Base-by-base conservation (phyloP, 1,284 basidiomycete species). In the Grifola frondosa region DNA sequence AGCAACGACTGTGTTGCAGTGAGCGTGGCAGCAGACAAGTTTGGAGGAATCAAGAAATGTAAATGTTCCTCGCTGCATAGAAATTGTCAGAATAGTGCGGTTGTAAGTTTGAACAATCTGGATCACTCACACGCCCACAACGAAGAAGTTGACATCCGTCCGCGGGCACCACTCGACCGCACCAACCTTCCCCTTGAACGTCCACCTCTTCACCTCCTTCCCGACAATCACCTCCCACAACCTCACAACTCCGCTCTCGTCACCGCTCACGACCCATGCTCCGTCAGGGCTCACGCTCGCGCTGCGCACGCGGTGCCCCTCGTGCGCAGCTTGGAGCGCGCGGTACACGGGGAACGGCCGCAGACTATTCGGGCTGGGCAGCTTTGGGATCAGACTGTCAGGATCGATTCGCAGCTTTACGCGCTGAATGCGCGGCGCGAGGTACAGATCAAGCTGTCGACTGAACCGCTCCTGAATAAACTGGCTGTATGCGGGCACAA, bases 191-290 rank as follows among this genome's bases (percentile, higher is more conserved):
- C 78, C 73, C 43, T 80, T 78, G 52, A 97, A 81, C 58, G 81
- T 81, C 94, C 95, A 99, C 54, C 81, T 77, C 66, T 88, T 90
- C 13, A 96, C 83, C 64, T 95, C 92, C 48, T 90, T 77, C 7
- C 96, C 97, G 33, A 97, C 86, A 29, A 84, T 85, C n/a, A 89
- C 80, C 64, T 99, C 97, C 95, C 95, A 99, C 35, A 99, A 68
- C 49, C 88, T 80, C 11, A 97, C 88, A 20, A 82, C 66, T 6
- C 97, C 97, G 54, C 80, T 80, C 61, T 99, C 97, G 50, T 95
- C 92, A 11, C 95, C 97, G 42, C 91, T 96, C 24, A 89, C 79
- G 7, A 87, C 85, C 95, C 95, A 99, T 39, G 79, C 81, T 37
- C 94, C 95, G 49, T 91, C 87, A 5, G 94, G 90, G 60, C 94